phyloP scores from a whole-genome alignment of 306 rosid species.

The Acmispon strigosus region DNA sequence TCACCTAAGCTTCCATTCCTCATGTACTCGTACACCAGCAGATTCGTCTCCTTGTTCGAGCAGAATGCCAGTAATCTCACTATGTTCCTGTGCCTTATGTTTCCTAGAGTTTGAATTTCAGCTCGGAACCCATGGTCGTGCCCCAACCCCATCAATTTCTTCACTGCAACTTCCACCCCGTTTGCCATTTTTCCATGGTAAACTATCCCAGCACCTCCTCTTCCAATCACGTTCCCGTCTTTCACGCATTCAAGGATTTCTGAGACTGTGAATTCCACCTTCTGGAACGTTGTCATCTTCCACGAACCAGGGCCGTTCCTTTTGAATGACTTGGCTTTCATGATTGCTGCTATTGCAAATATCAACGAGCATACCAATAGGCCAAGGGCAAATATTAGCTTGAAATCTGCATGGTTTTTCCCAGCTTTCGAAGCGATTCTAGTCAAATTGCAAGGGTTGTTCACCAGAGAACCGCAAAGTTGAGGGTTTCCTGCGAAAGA shows the following conservation, averaged over 20 bases:
- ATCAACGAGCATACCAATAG: constrained; percentile 56
- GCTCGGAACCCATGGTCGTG: constrained; percentile 81
- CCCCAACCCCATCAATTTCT: constrained; percentile 66
- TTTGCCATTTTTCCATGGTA: constrained; percentile 89
- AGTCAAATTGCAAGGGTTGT: constrained; percentile 70
- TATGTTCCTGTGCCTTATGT: constrained; percentile 80
- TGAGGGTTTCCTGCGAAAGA: constrained; percentile 78
- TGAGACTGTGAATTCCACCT: constrained; percentile 56
- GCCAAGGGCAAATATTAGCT: constrained; percentile 73
- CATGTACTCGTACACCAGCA: constrained; percentile 84
- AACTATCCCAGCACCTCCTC: constrained; percentile 92
- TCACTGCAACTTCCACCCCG: constrained; percentile 77
- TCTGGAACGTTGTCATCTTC: constrained; percentile 74
- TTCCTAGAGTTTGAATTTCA: constrained; percentile 80
- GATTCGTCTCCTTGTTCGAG: constrained; percentile 66
- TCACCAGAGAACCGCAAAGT: constrained; percentile 58
- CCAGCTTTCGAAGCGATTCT: constrained; percentile 20
- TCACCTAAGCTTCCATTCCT: constrained; percentile 86
- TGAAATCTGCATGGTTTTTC: constrained; percentile 36
- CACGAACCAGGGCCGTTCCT: constrained; percentile 45
- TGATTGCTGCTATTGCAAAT: constrained; percentile 59
- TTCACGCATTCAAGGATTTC: constrained; percentile 78
- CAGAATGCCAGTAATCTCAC: constrained; percentile 76
- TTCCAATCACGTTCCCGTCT: constrained; percentile 81
- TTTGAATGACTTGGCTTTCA: constrained; percentile 57